A percentile compares a stretch with the other conserved stretches of the same genome.
phyloP scores from a whole-genome alignment of 768 basidiomycete genomes.

The Russula sp. region DNA sequence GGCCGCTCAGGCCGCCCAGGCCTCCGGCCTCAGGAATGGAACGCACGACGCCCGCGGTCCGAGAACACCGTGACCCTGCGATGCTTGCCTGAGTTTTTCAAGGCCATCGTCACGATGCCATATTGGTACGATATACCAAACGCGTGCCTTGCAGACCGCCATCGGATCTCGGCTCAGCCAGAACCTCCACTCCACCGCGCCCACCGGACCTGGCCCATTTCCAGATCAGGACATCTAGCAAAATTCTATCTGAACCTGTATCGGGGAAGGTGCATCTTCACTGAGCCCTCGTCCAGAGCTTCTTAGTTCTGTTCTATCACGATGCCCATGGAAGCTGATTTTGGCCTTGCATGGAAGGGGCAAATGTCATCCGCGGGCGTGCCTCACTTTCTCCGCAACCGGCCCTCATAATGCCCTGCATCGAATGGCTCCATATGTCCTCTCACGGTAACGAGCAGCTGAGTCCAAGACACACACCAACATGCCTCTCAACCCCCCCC shows the following conservation, averaged over 20 bases:
- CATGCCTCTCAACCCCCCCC: neutral
- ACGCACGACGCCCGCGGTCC: too few relatives aligned
- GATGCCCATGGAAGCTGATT: neutral
- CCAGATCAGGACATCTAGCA: neutral
- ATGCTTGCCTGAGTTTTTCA: too few relatives aligned
- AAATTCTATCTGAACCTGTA: neutral
- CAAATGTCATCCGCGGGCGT: too few relatives aligned
- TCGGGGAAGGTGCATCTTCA: neutral
- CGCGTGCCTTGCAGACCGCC: neutral
- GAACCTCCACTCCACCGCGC: neutral
- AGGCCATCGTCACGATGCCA: too few relatives aligned
- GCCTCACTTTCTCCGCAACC: too few relatives aligned
- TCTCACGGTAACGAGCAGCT: neutral
- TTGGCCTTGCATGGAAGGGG: too few relatives aligned
- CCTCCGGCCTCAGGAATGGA: too few relatives aligned
- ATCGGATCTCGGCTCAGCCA: neutral
- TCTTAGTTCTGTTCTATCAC: neutral
- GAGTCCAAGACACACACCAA: neutral
- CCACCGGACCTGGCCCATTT: neutral
- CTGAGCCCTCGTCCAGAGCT: neutral
- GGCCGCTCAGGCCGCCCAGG: too few relatives aligned
- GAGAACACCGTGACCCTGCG: too few relatives aligned
- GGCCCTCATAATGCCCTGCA: neutral
- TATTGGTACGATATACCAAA: too few relatives aligned
- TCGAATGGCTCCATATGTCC: neutral